A percentile compares a stretch with the other conserved stretches of the same genome.
Evolutionary conservation across 129 eudicot genomes (phyloP).

Genomic region (Smallanthus sonchifolius): DNA sequence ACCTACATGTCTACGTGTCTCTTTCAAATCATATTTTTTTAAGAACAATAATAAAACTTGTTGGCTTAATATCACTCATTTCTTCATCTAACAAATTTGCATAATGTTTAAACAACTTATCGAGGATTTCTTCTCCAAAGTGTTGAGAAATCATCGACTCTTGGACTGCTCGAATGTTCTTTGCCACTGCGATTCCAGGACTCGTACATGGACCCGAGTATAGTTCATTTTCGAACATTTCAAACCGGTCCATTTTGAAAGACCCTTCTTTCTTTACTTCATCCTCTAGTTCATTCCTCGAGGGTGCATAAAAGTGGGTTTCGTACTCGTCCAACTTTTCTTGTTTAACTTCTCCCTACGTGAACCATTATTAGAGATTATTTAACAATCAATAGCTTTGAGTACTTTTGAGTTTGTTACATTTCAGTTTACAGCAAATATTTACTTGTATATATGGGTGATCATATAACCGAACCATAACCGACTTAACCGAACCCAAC

Average conservation of each 20-base stretch:
- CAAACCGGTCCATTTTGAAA: slow-evolving; percentile 45
- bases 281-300: slow-evolving; percentile 60
- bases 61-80: slow-evolving; percentile 50
- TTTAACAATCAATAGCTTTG: too few species aligned
- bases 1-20: not conserved
- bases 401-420: too few species aligned
- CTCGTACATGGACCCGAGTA: slow-evolving; percentile 34
- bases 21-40: slow-evolving; percentile 28
- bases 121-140: slow-evolving; percentile 71
- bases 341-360: slow-evolving; percentile 63
- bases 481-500: too few species aligned
- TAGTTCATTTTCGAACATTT: slow-evolving; percentile 58
- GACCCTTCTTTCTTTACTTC: slow-evolving; percentile 63
- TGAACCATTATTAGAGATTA: not conserved
- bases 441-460: too few species aligned
- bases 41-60: slow-evolving; percentile 49
- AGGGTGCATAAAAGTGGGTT: slow-evolving; percentile 85
- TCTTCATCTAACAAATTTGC: slow-evolving; percentile 73
- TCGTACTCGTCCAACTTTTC: slow-evolving; percentile 69
- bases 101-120: slow-evolving; percentile 45
- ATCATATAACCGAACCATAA: too few species aligned
- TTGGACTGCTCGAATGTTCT: slow-evolving; percentile 74
- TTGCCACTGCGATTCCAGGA: slow-evolving; percentile 77
- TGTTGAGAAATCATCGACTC: slow-evolving; percentile 85
- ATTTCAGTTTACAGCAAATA: too few species aligned